Evolutionary conservation across 208 protist genomes (phyloP).

Genomic region (Trichomonas tenax): DNA sequence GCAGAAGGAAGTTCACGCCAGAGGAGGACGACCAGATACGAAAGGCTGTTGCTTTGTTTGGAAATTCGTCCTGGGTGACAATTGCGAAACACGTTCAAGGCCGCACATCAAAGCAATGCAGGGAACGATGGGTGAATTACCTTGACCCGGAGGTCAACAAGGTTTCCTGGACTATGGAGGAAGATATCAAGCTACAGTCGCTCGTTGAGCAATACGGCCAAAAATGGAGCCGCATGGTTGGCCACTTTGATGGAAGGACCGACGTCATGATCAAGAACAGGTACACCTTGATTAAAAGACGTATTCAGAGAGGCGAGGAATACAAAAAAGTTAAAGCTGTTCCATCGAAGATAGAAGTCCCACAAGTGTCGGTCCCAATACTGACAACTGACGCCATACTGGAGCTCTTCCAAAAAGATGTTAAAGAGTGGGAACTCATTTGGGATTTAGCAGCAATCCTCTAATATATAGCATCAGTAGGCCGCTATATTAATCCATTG

Average conservation of each 20-base stretch:
- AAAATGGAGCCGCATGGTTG: not conserved
- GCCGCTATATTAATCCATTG: too few species aligned
- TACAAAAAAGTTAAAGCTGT: too few species aligned
- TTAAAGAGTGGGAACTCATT: too few species aligned
- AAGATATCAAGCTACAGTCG: not conserved
- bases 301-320: too few species aligned
- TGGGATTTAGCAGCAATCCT: too few species aligned
- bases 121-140: not conserved
- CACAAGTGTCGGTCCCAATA: too few species aligned
- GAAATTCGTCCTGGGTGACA: not conserved
- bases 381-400: too few species aligned
- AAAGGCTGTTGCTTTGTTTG: not conserved
- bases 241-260: not conserved
- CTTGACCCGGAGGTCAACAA: not conserved
- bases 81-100: not conserved
- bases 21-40: not conserved
- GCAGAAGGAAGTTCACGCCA: not conserved
- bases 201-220: not conserved
- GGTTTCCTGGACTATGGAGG: not conserved
- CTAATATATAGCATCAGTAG: too few species aligned
- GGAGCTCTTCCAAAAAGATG: too few species aligned
- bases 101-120: not conserved
- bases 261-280: not conserved
- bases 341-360: too few species aligned
- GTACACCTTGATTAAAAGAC: too few species aligned